These are phyloP conservation scores for Coemansia sp. DNA, from an alignment of 192 early-diverging fungal genomes.

Conservation along the genomic window DNA sequence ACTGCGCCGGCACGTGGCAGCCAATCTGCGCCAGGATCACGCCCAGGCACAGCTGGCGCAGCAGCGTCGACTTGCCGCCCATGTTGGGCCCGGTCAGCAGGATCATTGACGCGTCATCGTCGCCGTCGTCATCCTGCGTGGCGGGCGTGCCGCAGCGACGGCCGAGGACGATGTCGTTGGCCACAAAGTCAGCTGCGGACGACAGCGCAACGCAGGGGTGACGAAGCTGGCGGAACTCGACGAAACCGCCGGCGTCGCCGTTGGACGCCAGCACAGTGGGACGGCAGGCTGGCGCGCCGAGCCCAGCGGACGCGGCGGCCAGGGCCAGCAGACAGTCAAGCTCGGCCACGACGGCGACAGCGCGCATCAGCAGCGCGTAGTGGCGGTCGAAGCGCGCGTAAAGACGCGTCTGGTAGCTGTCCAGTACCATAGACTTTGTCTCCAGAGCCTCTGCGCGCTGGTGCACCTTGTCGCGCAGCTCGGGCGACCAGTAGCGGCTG, in stretches of 20 bases:
- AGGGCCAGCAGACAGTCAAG: conserved; percentile 85
- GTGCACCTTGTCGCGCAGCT: conserved; percentile 64
- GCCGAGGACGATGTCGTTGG: conserved; percentile 90
- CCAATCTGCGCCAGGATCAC: conserved; percentile 97
- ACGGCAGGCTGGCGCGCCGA: conserved; percentile 82
- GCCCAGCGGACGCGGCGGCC: conserved; percentile 58
- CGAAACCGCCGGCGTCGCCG: conserved; percentile 55
- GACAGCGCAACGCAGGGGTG: conserved; percentile 81
- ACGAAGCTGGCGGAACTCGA: conserved; percentile 87
- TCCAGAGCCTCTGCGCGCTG: conserved; percentile 80
- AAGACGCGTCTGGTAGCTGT: conserved; percentile 69
- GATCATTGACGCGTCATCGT: conserved; percentile 63
- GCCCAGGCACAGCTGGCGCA: conserved; percentile 92
- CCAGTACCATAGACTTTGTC: conserved; percentile 70
- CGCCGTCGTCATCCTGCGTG: conserved; percentile 3
- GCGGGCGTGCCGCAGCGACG: conserved; percentile 2
- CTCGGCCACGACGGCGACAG: conserved; percentile 76
- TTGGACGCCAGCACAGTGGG: conserved; percentile 74
- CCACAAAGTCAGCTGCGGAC: conserved; percentile 73
- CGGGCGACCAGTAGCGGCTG: conserved; percentile 80
- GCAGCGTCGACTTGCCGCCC: conserved; percentile 97
- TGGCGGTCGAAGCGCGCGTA: conserved; percentile 84
- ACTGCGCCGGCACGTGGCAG: conserved; percentile 86
- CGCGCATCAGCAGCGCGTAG: conserved; percentile 69
- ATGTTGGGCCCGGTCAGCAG: conserved; percentile 99